A percentile compares a stretch with the other conserved stretches of the same genome.
phyloP scores from a whole-genome alignment of 179 eudicot genomes.

The Corrigiola litoralis region DNA sequence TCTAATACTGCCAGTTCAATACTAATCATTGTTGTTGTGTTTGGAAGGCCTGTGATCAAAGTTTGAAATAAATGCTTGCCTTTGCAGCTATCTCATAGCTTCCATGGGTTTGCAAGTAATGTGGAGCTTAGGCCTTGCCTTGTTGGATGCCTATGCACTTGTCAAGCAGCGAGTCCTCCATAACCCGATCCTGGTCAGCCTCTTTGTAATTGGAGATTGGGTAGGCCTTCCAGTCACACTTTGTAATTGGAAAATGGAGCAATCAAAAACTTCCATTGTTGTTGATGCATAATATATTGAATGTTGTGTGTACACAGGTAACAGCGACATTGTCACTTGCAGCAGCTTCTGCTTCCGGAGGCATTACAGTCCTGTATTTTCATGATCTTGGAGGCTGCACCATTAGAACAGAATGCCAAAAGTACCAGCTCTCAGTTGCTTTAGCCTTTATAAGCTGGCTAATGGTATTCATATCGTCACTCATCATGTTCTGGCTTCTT shows the following conservation, averaged over 20 bases:
- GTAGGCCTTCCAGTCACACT: constrained; percentile 26
- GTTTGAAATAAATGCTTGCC: constrained; percentile 6
- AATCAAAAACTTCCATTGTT: background rate
- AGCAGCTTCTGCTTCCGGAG: constrained; percentile 73
- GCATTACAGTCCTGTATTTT: constrained; percentile 51
- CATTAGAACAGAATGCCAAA: constrained; percentile 39
- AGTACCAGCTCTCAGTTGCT: constrained; percentile 54
- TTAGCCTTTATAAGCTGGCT: constrained; percentile 76
- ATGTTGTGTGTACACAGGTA: constrained; percentile 33
- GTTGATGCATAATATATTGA: background rate
- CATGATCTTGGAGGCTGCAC: constrained; percentile 46
- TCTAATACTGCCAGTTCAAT: background rate
- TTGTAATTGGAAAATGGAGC: background rate
- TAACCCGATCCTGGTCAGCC: constrained; percentile 47
- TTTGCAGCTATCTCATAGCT: constrained; percentile 66
- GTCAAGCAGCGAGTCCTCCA: constrained; percentile 39
- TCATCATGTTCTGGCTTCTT: constrained; percentile 73
- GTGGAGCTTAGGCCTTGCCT: constrained; percentile 65
- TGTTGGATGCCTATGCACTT: constrained; percentile 62
- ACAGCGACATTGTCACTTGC: constrained; percentile 72
- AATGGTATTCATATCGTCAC: constrained; percentile 45
- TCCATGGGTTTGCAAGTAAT: constrained; percentile 74
- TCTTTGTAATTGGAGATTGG: constrained; percentile 77
- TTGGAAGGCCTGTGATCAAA: background rate
- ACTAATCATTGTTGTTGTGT: background rate